Evolutionary conservation across 495 filamentous ascomycete genomes (phyloP).

Genomic region (Lepraria neglecta): DNA sequence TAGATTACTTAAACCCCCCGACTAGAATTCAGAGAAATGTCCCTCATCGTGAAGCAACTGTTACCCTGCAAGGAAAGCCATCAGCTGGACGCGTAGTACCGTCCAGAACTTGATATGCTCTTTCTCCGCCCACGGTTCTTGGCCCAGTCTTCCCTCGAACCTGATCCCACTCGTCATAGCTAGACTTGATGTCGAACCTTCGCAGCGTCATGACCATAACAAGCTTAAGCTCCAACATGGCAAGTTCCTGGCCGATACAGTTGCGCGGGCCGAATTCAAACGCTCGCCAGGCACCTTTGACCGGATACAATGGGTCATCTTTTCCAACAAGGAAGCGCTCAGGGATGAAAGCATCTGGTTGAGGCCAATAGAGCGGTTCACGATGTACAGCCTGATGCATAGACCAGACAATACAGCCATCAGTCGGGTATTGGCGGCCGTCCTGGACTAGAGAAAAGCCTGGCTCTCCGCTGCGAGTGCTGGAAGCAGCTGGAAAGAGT

Average conservation of each 20-base stretch:
- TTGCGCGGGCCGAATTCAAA: conserved; percentile 45
- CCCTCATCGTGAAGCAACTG: too few species aligned
- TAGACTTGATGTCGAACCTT: conserved; percentile 29
- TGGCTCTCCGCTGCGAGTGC: conserved; percentile 34
- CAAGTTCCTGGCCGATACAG: conserved; percentile 49
- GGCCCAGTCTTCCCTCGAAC: neutral
- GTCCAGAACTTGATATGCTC: conserved; percentile 27
- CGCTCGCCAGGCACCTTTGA: conserved; percentile 38
- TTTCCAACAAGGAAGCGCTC: conserved; percentile 25
- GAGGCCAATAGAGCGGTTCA: conserved; percentile 30
- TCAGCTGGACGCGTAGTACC: conserved; percentile 27
- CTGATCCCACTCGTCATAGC: conserved; percentile 27
- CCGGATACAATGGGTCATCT: conserved; percentile 19
- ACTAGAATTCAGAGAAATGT: too few species aligned
- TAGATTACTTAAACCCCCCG: too few species aligned
- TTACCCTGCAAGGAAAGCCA: conserved; percentile 26
- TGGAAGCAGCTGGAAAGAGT: conserved; percentile 38
- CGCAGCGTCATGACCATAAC: conserved; percentile 35
- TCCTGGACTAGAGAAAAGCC: conserved; percentile 33
- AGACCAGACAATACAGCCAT: conserved; percentile 31
- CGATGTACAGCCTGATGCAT: conserved; percentile 29
- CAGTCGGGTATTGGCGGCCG: conserved; percentile 33
- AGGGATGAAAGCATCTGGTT: conserved; percentile 35
- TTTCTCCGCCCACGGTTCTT: conserved; percentile 21
- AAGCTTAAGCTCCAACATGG: conserved; percentile 38